These are phyloP conservation scores for Cladosporium sp. DNA, from an alignment of 2,329 filamentous ascomycete genomes.

Conservation along the genomic window DNA sequence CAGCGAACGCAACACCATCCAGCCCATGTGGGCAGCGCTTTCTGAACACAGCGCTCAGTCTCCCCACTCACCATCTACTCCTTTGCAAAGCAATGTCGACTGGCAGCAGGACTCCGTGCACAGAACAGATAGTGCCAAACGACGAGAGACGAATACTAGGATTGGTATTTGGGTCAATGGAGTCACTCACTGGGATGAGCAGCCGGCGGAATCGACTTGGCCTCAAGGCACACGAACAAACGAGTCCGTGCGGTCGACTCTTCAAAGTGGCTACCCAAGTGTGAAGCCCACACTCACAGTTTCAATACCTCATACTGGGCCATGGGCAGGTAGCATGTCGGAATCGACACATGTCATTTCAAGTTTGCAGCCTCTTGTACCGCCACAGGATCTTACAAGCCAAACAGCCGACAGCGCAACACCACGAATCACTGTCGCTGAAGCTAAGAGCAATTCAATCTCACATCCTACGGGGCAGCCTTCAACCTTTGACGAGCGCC, in stretches of 20 bases:
- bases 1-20: constrained; percentile 13
- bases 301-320: neutral
- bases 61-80: neutral
- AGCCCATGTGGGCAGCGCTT: constrained; percentile 2
- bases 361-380: too few species aligned
- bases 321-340: too few species aligned
- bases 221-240: neutral
- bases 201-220: neutral
- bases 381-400: too few species aligned
- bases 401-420: neutral
- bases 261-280: too few species aligned
- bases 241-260: too few species aligned
- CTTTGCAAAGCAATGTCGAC: neutral
- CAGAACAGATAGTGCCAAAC: constrained; percentile 18
- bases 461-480: neutral
- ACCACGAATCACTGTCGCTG: neutral
- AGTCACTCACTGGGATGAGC: constrained; percentile 37
- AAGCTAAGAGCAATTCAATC: neutral
- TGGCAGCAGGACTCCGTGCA: constrained; percentile 2
- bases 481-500: neutral
- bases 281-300: neutral
- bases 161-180: constrained; percentile 44
- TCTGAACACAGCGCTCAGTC: constrained; percentile 13
- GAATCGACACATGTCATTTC: too few species aligned
- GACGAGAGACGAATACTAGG: constrained; percentile 25